Percentiles rank a stretch among this genome's conserved stretches.
phyloP scores from a whole-genome alignment of 2,329 filamentous ascomycete genomes.

The Trichoderma afroharzianum region DNA sequence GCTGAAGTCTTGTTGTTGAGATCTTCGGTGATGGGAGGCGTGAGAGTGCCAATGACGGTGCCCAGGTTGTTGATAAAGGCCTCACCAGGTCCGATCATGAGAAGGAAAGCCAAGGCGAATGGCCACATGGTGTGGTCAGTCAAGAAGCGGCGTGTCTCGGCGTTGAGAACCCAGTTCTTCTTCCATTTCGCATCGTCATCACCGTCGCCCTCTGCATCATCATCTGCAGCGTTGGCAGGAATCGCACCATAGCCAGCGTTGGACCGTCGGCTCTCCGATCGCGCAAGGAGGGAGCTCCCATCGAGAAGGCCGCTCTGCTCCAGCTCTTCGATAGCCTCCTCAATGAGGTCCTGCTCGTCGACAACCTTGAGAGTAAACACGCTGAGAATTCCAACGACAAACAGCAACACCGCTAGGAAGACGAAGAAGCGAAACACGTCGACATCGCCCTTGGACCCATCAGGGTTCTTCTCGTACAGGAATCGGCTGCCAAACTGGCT shows the following conservation, averaged over 20 bases:
- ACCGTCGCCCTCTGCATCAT: slow-evolving; percentile 41
- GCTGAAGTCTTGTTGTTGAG: slow-evolving; percentile 53
- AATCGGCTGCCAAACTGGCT: slow-evolving; percentile 80
- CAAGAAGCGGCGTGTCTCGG: slow-evolving; percentile 81
- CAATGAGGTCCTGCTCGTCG: slow-evolving; percentile 81
- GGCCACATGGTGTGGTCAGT: slow-evolving; percentile 94
- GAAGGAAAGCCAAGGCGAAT: slow-evolving; percentile 84
- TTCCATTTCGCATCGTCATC: slow-evolving; percentile 58
- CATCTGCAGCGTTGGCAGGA: slow-evolving; percentile 43
- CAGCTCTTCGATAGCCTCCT: slow-evolving; percentile 85
- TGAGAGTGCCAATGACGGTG: slow-evolving; percentile 85
- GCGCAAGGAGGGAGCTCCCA: slow-evolving; percentile 67
- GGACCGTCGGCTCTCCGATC: slow-evolving; percentile 52
- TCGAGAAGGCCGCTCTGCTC: slow-evolving; percentile 81
- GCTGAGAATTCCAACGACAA: slow-evolving; percentile 68
- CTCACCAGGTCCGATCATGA: slow-evolving; percentile 93
- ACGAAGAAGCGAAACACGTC: slow-evolving; percentile 84
- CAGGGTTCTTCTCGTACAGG: slow-evolving; percentile 64
- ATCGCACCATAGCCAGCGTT: slow-evolving; percentile 67
- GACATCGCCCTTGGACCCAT: slow-evolving; percentile 61
- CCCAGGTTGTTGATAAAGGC: slow-evolving; percentile 97
- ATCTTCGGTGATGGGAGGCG: slow-evolving; percentile 51
- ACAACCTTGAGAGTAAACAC: slow-evolving; percentile 72
- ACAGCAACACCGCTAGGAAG: slow-evolving; percentile 72
- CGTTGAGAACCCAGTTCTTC: slow-evolving; percentile 88